These are phyloP conservation scores for Ceriops tagal DNA, from an alignment of 345 rosid species.

Conservation along the genomic window DNA sequence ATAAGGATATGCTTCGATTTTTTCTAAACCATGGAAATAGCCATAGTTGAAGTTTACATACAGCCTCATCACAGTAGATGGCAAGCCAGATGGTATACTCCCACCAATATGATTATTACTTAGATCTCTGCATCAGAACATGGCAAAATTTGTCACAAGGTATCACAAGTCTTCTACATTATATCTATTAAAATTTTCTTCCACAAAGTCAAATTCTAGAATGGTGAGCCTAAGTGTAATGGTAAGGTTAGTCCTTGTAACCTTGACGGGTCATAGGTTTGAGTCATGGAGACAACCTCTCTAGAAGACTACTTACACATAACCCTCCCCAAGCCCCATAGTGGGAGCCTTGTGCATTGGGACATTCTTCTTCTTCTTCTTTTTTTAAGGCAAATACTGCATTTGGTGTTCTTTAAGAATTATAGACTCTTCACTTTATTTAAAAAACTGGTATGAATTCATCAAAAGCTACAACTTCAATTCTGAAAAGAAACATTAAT, in stretches of 20 bases:
- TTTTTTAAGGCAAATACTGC: too few species aligned
- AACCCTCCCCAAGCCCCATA: too few species aligned
- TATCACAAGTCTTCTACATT: slow-evolving; percentile 5
- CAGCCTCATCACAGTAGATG: slow-evolving; percentile 63
- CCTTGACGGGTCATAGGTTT: too few species aligned
- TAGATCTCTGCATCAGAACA: slow-evolving; percentile 62
- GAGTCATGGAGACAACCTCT: too few species aligned
- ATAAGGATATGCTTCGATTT: neutral
- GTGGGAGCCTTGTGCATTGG: too few species aligned
- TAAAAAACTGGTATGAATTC: neutral
- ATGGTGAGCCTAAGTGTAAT: too few species aligned
- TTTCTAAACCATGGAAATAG: neutral
- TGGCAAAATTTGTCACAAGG: neutral
- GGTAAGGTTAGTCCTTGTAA: too few species aligned
- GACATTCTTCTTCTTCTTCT: too few species aligned
- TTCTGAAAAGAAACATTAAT: neutral
- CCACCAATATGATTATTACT: slow-evolving; percentile 85
- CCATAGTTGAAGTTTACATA: slow-evolving; percentile 27
- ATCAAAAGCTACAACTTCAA: neutral
- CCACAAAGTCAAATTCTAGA: neutral
- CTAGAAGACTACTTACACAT: too few species aligned
- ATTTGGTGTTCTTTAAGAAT: too few species aligned
- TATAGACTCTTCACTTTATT: neutral
- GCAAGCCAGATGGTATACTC: slow-evolving; percentile 64
- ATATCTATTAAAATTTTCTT: neutral